Base-by-base conservation (phyloP, 257 asterid species). In the Nicotiana undulata region DNA sequence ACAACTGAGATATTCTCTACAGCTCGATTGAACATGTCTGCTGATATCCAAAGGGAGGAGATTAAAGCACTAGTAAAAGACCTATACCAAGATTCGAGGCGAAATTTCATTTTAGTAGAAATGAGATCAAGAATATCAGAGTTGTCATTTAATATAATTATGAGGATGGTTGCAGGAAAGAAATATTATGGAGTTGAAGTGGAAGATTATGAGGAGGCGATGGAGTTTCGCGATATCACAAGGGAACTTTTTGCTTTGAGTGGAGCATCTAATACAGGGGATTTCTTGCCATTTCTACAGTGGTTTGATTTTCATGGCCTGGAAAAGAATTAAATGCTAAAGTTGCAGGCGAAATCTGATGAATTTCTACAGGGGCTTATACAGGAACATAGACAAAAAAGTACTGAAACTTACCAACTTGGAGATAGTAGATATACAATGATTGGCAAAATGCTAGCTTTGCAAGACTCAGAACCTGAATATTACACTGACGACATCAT, bases 211-310 rank as follows among this genome's bases (percentile, higher is more conserved):
- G 67, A 82, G 37, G 85, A 82, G 44, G 32, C 60, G 17, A 86
- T 76, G 26, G 34, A 20, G 26, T 90, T 90, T 37, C 83, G 31
- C 86, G 85, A 79, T 52, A 34, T 12, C 46, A 51, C 86, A 9
- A 60, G 79, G 17, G 81, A 82, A 60, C 56, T 83, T 29, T 86
- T 87, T 6, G 51, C 67, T 53, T 11, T 86, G 0, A 75, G 22
- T 49, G 4, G 81, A 20, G 18, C 84, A 9, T n/a, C 75, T 55
- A 84, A 83, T 51, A 8, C 76, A 46, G 89, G 91, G 5, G 93
- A 91, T 74, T 89, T 78, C 59, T 88, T 91, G n/a, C 92, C 95
- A 13, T 63, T 87, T 4, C 81, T 91, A 88, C 84, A 90, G 80
- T 82, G 87, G 86, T 24, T 89, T 67, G 93, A 92, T 0, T 88